phyloP scores from a whole-genome alignment of 495 filamentous ascomycete genomes.

The Tuber aestivum region DNA sequence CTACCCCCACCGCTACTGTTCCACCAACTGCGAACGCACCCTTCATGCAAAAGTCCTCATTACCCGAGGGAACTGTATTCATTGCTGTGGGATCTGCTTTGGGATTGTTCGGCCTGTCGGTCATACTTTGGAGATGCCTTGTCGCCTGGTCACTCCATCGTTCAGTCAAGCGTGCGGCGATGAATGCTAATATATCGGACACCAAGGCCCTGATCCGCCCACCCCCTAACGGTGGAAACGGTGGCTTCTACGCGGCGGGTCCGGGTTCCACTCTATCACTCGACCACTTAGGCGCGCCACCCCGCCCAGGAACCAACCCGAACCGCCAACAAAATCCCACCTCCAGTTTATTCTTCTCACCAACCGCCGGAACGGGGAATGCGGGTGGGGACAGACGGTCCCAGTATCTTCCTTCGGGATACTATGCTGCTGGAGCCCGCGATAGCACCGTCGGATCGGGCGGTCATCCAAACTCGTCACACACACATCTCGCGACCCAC shows the following conservation, averaged over 20 bases:
- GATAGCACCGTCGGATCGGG: conserved; percentile 49
- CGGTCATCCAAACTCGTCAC: conserved; percentile 50
- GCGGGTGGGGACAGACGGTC: conserved; percentile 50
- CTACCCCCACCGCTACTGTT: conserved; percentile 47
- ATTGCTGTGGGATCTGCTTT: conserved; percentile 86
- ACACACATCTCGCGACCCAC: conserved; percentile 53
- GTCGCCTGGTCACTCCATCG: conserved; percentile 90
- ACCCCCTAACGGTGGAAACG: conserved; percentile 33
- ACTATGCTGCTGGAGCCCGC: conserved; percentile 68
- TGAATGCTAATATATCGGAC: conserved; percentile 61
- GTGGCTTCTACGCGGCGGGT: conserved; percentile 44
- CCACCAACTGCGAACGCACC: conserved; percentile 80
- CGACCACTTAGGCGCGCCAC: conserved; percentile 47
- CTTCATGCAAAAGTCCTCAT: conserved; percentile 87
- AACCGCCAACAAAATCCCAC: conserved; percentile 37
- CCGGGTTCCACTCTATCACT: conserved; percentile 49
- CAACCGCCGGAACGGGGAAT: conserved; percentile 63
- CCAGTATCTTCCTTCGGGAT: conserved; percentile 81
- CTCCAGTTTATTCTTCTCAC: conserved; percentile 82
- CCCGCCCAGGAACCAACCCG: conserved; percentile 42
- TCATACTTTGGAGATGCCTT: conserved; percentile 81
- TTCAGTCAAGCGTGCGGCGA: conserved; percentile 72
- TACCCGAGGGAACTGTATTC: conserved; percentile 93
- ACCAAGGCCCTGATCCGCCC: conserved; percentile 49
- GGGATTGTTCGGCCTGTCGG: conserved; percentile 68